These are phyloP conservation scores for Cladophialophora exuberans DNA, from an alignment of 2,329 filamentous ascomycete species.

Conservation along the genomic window DNA sequence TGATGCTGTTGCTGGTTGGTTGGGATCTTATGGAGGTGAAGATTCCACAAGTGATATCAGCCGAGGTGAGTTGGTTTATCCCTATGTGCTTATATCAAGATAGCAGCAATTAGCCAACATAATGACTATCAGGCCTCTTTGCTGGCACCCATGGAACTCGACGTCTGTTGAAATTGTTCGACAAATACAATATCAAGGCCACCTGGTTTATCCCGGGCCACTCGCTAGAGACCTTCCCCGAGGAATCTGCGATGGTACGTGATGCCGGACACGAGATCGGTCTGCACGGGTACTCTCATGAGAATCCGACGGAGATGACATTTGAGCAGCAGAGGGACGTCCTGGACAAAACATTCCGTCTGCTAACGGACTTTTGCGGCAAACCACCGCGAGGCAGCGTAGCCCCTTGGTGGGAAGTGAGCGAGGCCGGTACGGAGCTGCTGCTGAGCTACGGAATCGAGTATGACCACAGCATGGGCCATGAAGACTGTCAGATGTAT, in stretches of 20 bases:
- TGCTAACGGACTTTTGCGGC: conserved; percentile 70
- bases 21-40: conserved; percentile 74
- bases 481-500: conserved; percentile 51
- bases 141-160: conserved; percentile 69
- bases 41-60: conserved; percentile 74
- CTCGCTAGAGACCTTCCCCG: conserved; percentile 67
- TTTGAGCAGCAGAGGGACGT: conserved; percentile 76
- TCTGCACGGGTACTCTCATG: conserved; percentile 73
- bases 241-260: conserved; percentile 64
- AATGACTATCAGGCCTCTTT: conserved; percentile 54
- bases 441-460: conserved; percentile 49
- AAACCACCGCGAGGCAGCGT: conserved; percentile 75
- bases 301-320: conserved; percentile 73
- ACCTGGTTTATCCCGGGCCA: conserved; percentile 69
- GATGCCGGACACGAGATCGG: conserved; percentile 69
- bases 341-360: conserved; percentile 73
- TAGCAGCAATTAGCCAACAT: neutral
- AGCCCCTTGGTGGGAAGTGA: conserved; percentile 76
- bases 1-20: conserved; percentile 76
- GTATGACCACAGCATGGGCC: conserved; percentile 50
- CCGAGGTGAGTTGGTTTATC: conserved; percentile 53
- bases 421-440: conserved; percentile 63
- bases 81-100: neutral
- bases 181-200: conserved; percentile 72
- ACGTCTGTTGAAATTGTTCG: conserved; percentile 70